Base-by-base conservation (phyloP, 768 basidiomycete genomes). In the Boletus edulis region DNA sequence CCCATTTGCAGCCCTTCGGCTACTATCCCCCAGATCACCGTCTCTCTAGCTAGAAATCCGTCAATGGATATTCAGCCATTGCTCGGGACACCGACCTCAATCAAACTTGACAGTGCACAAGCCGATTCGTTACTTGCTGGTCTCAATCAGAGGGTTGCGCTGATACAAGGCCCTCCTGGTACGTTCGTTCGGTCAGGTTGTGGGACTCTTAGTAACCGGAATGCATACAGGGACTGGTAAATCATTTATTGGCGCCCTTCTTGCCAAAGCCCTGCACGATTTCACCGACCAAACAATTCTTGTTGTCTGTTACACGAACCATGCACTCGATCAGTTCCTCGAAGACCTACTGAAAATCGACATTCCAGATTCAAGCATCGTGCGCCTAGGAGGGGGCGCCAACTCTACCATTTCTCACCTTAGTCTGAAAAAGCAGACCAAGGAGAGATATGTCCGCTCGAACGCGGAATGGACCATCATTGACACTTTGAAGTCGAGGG, bases 151-250 rank as follows among this genome's bases (percentile, higher is more conserved):
- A 70, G 63, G 5, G 73, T 89, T 1, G 80, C 84, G 2, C 61
- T 89, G 11, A 83, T 89, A 31, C 86, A 89, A 71, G 87, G 86
- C 1, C 87, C 86, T 0, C 86, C 86, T 39, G 86, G 86, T 86
- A 67, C 20, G 76, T 65, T 38, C 14, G n/a, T 38, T 37, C 20
- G 3, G 12, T 22, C n/a, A 20, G 22, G 3, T 40, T 35, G 5
- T 6, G 4, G 6, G 8, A 15, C 31, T 15, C 14, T 2, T 29
- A 24, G 13, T 53, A 22, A 56, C 32, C 11, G 17, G 20, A 17
- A 22, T 7, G 14, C 5, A 22, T 41, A 38, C 10, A 87, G 87
- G 86, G 1, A 89, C 86, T 0, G 86, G 86, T 2, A 89, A 88
- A 57, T 86, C 84, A 0, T 87, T 87, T 59, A 82, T 88, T 24